Evolutionary conservation across 2,329 filamentous ascomycete species (phyloP).

Genomic region (Ophiognomonia clavigignenti-juglandacearum): DNA sequence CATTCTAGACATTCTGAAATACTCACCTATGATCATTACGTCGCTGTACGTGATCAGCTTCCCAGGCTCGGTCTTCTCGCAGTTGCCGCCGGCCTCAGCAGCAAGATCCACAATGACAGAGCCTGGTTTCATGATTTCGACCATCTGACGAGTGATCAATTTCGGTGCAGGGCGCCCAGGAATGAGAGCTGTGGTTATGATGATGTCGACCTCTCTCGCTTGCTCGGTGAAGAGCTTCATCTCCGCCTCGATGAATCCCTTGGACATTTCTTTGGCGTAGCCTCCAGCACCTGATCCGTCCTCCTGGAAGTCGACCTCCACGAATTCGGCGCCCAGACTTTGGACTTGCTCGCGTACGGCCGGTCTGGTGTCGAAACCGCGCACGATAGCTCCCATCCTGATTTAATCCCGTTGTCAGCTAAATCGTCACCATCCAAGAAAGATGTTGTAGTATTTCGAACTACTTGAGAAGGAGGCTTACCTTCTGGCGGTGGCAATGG

Average conservation of each 20-base stretch:
- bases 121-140: conserved; percentile 83
- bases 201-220: conserved; percentile 82
- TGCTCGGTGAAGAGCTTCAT: conserved; percentile 91
- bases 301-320: conserved; percentile 81
- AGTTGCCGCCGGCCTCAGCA: conserved; percentile 84
- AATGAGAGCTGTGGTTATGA: conserved; percentile 89
- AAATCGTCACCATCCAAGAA: too few relatives aligned
- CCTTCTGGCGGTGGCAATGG: conserved; percentile 80
- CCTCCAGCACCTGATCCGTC: conserved; percentile 80
- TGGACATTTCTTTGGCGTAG: conserved; percentile 92
- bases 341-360: conserved; percentile 86
- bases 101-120: conserved; percentile 86
- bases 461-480: too few relatives aligned
- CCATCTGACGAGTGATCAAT: conserved; percentile 74
- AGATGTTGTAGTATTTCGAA: too few relatives aligned
- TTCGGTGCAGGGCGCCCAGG: conserved; percentile 79
- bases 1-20: neutral
- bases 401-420: too few relatives aligned
- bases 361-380: conserved; percentile 87
- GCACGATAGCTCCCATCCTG: conserved; percentile 84
- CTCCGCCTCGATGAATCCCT: conserved; percentile 87
- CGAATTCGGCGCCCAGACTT: conserved; percentile 83
- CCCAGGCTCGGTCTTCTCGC: conserved; percentile 72
- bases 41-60: conserved; percentile 67
- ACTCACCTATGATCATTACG: conserved; percentile 75